Base-by-base conservation (phyloP, 805 yeast species). In the Debaryomyces hansenii region DNA sequence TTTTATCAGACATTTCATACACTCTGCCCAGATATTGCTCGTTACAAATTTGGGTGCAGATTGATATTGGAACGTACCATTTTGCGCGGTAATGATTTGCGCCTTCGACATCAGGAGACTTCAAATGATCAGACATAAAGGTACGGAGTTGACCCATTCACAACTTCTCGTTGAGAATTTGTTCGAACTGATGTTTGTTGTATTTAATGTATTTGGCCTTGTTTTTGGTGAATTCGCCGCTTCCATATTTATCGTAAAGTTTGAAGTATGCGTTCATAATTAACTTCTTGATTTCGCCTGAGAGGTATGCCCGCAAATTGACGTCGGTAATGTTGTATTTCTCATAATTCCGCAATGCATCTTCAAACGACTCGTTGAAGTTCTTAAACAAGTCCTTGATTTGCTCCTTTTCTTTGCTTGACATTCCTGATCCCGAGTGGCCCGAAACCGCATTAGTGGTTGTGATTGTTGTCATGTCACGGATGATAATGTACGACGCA, bases 311-410 rank as follows among this genome's bases (percentile, higher is more conserved):
- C 50, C 83, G 82, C 63, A 92, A 73, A 35, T 76, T 77, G 4
- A 80, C 75, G 59, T 90, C 95, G 7, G 83, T 79, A 39, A 90
- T 75, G 47, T 78, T 79, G 61, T 82, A 85, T 41, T 75, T 74
- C 56, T 82, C 84, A 59, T 87, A 87, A 46, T 78, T 82, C 27
- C 75, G 76, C 20, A 85, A 78, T 29, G 91, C 79, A 29, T 81
- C 87, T 44, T 94, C 98, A 60, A 94, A 87, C 37, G 84, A 85
- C 24, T 80, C 80, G 62, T 91, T 92, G 69, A 92, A 94, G 48
- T 78, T 84, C 52, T 79, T 80, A 68, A 89, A 90, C 59, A 88
- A 82, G 50, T 94, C 97, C 58, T 92, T 94, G 46, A 90, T 80
- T 41, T 75, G 80, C 44, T 90, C 96, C 51, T 82, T 80, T 53